Evolutionary conservation across 108 stramenopile genomes (phyloP), one percentile per base, ranked within the genome.

Genomic region (Mayamaea pseudoterrestris): DNA sequence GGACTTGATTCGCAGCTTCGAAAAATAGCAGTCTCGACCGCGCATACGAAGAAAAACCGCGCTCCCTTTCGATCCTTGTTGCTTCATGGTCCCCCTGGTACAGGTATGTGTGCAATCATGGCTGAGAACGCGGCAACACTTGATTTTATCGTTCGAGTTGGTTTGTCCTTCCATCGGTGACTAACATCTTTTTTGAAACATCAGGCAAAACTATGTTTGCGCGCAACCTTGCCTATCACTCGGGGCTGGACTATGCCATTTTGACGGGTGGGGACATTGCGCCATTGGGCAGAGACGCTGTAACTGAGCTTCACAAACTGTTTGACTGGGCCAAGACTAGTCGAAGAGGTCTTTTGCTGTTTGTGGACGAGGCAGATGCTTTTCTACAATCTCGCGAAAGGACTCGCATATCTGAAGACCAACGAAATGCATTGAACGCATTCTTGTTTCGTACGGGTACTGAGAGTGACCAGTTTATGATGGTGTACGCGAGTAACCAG

Each of bases 191-290:
- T n/a, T n/a, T n/a, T n/a, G n/a, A n/a, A n/a, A n/a, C n/a, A 27
- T 98, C 97, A 2, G 98, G 98, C 24, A 99, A 99, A 71, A 99
- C 98, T 1, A 90, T 99, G 85, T 95, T 98, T 63, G 98, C 98
- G 24, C 83, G 93, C 54, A 74, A 83, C 5, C 73, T 99, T 18
- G 96, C 97, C 4, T 73, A 90, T 35, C 80, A 94, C 53, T 93
- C 90, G 3, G 99, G 97, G 5, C 54, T 99, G 65, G 96, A 99
- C 44, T 99, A 90, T 69, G 95, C 98, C 26, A 83, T 99, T 61
- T 76, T 98, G 61, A 97, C 96, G 0, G 99, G 97, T 39, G 99
- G 97, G 41, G 99, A 98, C 62, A 90, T 99, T 43, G 97, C 95
- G 7, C 99, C 99, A 0, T 69, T 99, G 53, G 97, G 97, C 14